Percentiles rank a stretch among this genome's conserved stretches.
Evolutionary conservation across 2,329 filamentous ascomycete species (phyloP).

Genomic region (Helotiales sp.): DNA sequence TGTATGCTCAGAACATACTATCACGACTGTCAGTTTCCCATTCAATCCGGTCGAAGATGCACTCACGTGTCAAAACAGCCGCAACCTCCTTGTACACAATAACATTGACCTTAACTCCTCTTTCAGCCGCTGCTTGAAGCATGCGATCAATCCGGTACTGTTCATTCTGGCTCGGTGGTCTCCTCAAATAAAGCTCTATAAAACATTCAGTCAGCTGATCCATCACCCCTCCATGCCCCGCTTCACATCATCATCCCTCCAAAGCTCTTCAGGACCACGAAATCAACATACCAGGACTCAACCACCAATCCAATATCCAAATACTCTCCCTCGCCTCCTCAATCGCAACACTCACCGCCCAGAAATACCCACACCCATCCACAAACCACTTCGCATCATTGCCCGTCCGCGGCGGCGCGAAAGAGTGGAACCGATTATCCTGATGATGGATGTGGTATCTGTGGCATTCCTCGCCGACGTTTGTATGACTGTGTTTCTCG

Average conservation of each 20-base stretch:
- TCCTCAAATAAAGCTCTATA: constrained; percentile 77
- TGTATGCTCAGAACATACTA: constrained; percentile 70
- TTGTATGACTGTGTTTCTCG: constrained; percentile 46
- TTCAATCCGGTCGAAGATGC: not conserved
- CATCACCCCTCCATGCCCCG: not conserved
- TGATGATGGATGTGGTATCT: constrained; percentile 43
- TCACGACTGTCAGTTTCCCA: constrained; percentile 32
- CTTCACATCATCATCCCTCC: no score
- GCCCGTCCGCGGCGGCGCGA: constrained; percentile 70
- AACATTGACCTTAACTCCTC: constrained; percentile 80
- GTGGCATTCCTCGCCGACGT: constrained; percentile 42
- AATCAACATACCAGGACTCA: constrained; percentile 57
- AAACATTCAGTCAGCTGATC: constrained; percentile 6
- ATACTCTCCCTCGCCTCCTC: constrained; percentile 76
- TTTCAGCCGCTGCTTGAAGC: constrained; percentile 77
- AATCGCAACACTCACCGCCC: constrained; percentile 77
- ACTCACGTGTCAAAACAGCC: constrained; percentile 76
- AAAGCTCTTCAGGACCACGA: not conserved
- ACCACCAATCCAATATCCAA: constrained; percentile 86
- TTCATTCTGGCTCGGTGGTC: constrained; percentile 79
- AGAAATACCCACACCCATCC: constrained; percentile 82
- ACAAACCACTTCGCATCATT: constrained; percentile 85
- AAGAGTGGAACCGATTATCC: constrained; percentile 61
- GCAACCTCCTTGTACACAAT: constrained; percentile 93
- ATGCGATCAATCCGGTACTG: constrained; percentile 81